Percentiles rank a stretch among this genome's conserved stretches.
Evolutionary conservation across 345 rosid genomes (phyloP).

Genomic region (Cardiospermum halicacabum): DNA sequence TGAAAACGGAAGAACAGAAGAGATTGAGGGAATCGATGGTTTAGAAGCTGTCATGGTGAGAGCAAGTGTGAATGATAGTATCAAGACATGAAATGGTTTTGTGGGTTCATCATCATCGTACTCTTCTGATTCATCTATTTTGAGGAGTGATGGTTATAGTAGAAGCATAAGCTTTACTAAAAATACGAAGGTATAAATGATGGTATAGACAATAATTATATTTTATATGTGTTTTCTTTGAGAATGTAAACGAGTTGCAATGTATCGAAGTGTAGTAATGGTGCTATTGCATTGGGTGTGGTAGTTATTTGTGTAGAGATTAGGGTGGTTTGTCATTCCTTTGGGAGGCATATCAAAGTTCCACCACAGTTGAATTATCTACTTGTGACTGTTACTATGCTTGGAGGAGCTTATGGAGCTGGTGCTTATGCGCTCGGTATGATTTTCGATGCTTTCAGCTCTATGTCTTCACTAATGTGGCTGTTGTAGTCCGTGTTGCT

Average conservation of each 20-base stretch:
- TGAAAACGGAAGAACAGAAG: too few relatives aligned
- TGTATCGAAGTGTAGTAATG: conserved; percentile 81
- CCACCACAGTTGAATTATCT: conserved; percentile 86
- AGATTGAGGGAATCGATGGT: too few relatives aligned
- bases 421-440: conserved; percentile 84
- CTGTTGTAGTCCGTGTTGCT: conserved; percentile 82
- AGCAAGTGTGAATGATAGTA: too few relatives aligned
- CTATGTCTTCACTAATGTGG: conserved; percentile 67
- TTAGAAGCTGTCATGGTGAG: too few relatives aligned
- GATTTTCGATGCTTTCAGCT: conserved; percentile 80
- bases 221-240: too few relatives aligned
- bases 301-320: conserved; percentile 87
- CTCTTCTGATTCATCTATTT: too few relatives aligned
- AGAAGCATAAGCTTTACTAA: too few relatives aligned
- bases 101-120: too few relatives aligned
- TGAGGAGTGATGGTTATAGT: too few relatives aligned
- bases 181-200: too few relatives aligned
- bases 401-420: conserved; percentile 90
- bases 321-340: conserved; percentile 91
- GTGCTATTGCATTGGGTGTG: conserved; percentile 79
- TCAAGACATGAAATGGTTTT: too few relatives aligned
- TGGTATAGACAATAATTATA: too few relatives aligned
- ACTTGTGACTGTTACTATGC: conserved; percentile 81
- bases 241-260: conserved; percentile 60
- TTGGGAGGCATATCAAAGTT: conserved; percentile 91